Percentiles rank a stretch among this genome's conserved stretches.
phyloP scores from a whole-genome alignment of 208 protist genomes.

The Acanthamoeba royreba region DNA sequence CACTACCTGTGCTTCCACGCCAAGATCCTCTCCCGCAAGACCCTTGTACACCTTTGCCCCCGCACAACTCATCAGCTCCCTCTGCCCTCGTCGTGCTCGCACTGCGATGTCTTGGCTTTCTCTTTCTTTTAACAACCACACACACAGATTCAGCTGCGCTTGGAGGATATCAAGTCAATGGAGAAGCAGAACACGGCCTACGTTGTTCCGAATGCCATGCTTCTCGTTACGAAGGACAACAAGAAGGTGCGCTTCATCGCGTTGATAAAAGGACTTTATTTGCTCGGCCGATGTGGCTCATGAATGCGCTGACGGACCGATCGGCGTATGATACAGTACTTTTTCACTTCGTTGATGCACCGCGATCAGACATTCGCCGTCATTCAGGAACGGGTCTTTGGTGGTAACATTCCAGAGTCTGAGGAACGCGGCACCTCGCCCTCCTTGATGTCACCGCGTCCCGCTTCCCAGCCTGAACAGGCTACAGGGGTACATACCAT shows the following conservation, averaged over 20 bases:
- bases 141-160: background rate
- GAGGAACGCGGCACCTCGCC: no score
- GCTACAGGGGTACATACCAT: no score
- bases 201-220: background rate
- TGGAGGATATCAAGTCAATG: background rate
- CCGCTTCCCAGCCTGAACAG: no score
- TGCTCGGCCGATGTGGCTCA: background rate
- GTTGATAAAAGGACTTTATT: background rate
- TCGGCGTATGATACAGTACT: background rate
- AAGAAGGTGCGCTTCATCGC: background rate
- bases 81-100: background rate
- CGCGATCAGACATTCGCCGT: background rate
- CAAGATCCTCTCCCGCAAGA: background rate
- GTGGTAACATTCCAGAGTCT: no score
- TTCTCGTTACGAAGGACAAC: background rate
- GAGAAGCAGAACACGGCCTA: conserved; percentile 11
- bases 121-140: background rate
- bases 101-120: background rate
- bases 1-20: conserved; percentile 6
- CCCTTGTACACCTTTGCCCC: background rate
- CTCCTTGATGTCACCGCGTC: no score
- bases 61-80: background rate
- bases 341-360: background rate
- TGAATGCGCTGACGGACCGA: no score
- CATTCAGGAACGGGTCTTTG: no score